These are phyloP conservation scores for Fraxinus greggii DNA, from an alignment of 305 asterid species.

Conservation along the genomic window DNA sequence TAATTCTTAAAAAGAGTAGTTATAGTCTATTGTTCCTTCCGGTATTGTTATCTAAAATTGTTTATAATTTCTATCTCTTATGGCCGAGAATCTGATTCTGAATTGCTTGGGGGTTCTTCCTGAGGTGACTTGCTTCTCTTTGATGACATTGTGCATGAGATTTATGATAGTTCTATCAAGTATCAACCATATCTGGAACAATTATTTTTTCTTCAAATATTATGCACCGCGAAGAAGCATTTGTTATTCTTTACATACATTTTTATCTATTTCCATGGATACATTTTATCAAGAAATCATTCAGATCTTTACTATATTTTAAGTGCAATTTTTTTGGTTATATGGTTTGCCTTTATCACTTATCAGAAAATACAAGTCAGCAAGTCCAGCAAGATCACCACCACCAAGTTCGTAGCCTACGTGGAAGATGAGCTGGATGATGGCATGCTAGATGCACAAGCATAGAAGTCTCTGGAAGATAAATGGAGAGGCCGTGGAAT, in stretches of 20 bases:
- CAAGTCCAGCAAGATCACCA: too few relatives aligned
- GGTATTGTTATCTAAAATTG: neutral
- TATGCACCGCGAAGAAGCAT: neutral
- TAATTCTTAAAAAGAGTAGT: neutral
- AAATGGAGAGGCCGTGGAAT: too few relatives aligned
- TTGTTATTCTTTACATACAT: neutral
- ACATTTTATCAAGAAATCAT: neutral
- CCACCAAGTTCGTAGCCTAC: too few relatives aligned
- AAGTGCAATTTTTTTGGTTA: neutral
- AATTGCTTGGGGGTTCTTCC: slow-evolving; percentile 2
- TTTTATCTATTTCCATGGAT: neutral
- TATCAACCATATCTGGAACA: neutral
- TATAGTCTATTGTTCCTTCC: neutral
- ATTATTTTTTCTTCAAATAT: neutral
- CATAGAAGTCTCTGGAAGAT: too few relatives aligned
- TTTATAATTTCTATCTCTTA: neutral
- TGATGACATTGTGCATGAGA: neutral
- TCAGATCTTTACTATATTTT: neutral
- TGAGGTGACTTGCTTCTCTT: neutral
- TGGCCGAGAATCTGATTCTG: neutral
- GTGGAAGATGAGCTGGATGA: too few relatives aligned
- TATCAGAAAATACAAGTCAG: too few relatives aligned
- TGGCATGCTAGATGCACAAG: too few relatives aligned
- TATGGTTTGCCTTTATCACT: too few relatives aligned
- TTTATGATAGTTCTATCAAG: neutral